phyloP scores from a whole-genome alignment of 768 basidiomycete genomes.

The Leccinum variicolor region DNA sequence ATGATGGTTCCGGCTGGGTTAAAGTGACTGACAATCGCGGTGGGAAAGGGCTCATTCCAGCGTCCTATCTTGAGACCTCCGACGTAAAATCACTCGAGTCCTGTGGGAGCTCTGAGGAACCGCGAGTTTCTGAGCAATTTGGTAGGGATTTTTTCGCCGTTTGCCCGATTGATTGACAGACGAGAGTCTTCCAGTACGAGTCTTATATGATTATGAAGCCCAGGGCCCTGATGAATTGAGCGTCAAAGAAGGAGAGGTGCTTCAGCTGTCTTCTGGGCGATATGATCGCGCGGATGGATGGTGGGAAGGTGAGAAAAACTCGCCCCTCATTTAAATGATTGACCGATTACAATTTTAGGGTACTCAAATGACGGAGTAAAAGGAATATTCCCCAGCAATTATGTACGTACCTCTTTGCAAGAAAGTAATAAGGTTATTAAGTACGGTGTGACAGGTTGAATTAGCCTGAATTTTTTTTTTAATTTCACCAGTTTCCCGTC shows the following conservation, averaged over 20 bases:
- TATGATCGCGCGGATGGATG: slow-evolving; percentile 72
- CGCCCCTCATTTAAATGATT: slow-evolving; percentile 20
- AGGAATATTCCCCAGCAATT: slow-evolving; percentile 87
- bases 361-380: slow-evolving; percentile 55
- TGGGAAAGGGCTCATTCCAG: slow-evolving; percentile 74
- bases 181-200: slow-evolving; percentile 53
- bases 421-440: slow-evolving; percentile 21
- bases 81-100: slow-evolving; percentile 22
- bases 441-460: slow-evolving; percentile 44
- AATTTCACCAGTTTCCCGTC: neutral
- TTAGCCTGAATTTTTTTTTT: slow-evolving; percentile 32
- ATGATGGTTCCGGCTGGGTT: slow-evolving; percentile 86
- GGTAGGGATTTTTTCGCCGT: slow-evolving; percentile 40
- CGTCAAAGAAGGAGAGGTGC: slow-evolving; percentile 55
- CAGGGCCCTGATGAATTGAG: slow-evolving; percentile 70
- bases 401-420: slow-evolving; percentile 50
- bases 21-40: slow-evolving; percentile 63
- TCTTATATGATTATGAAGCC: slow-evolving; percentile 74
- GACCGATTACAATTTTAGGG: slow-evolving; percentile 42
- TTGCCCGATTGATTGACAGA: slow-evolving; percentile 2
- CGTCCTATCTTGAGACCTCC: slow-evolving; percentile 62
- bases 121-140: slow-evolving; percentile 41
- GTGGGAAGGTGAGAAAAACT: slow-evolving; percentile 70
- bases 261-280: slow-evolving; percentile 63
- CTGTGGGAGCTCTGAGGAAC: slow-evolving; percentile 13